These are phyloP conservation scores for Fusarium luffae DNA, from an alignment of 2,329 filamentous ascomycete genomes.

Conservation along the genomic window DNA sequence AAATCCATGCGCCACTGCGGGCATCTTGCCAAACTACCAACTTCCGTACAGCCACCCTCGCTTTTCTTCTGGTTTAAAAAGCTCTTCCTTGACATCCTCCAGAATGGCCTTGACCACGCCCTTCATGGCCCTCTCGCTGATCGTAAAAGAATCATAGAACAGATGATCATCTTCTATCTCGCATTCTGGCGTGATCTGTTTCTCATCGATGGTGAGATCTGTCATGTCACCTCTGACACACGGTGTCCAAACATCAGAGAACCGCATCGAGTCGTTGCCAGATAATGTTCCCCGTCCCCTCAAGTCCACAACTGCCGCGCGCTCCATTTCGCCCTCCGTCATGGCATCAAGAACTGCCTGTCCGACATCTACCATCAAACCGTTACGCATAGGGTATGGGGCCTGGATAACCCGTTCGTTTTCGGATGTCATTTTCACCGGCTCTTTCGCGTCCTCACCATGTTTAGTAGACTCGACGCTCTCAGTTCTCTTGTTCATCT, in stretches of 20 bases:
- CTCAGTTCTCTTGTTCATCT: slow-evolving; percentile 26
- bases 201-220: slow-evolving; percentile 26
- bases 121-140: slow-evolving; percentile 51
- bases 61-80: slow-evolving; percentile 38
- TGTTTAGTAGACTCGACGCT: slow-evolving; percentile 14
- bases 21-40: slow-evolving; percentile 9
- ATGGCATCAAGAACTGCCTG: slow-evolving; percentile 58
- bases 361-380: slow-evolving; percentile 55
- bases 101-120: slow-evolving; percentile 35
- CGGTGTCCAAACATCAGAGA: slow-evolving; percentile 56
- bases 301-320: slow-evolving; percentile 55
- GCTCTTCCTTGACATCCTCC: slow-evolving; percentile 34
- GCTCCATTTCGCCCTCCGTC: slow-evolving; percentile 60
- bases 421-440: slow-evolving; percentile 21
- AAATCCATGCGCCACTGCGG: not conserved
- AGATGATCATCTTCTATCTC: slow-evolving; percentile 59
- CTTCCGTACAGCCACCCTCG: slow-evolving; percentile 35
- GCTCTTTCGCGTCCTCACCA: slow-evolving; percentile 6
- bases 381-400: slow-evolving; percentile 54
- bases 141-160: slow-evolving; percentile 63
- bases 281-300: slow-evolving; percentile 56
- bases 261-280: slow-evolving; percentile 50
- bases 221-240: slow-evolving; percentile 50
- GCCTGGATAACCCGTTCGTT: slow-evolving; percentile 44
- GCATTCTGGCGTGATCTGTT: slow-evolving; percentile 48